Conservation (phyloP, 1,139 yeast genomes). For the Nematodospora anomalae region DNA sequence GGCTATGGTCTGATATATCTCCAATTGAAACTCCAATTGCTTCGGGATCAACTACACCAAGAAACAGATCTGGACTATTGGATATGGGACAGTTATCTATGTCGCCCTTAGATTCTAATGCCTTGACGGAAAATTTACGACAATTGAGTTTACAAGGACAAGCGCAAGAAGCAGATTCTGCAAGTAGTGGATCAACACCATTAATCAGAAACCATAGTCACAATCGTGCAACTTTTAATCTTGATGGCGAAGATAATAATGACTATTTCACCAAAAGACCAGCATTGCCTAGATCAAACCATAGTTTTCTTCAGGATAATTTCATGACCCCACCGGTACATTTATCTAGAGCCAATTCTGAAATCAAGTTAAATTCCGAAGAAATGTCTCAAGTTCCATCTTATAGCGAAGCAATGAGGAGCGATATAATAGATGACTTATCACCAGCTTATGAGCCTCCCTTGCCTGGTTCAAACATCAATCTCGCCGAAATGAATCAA, state of each 20-base stretch:
- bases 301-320: constrained; percentile 14
- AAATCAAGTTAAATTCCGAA: constrained; percentile 16
- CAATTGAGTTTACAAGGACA: constrained; percentile 54
- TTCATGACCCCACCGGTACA: constrained; percentile 52
- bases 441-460: constrained; percentile 67
- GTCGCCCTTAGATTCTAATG: constrained; percentile 44
- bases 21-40: constrained; percentile 55
- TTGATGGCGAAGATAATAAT: constrained; percentile 36
- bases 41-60: constrained; percentile 56
- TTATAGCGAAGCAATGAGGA: constrained; percentile 69
- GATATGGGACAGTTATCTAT: constrained; percentile 40
- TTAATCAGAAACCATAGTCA: constrained; percentile 8
- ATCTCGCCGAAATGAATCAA: constrained; percentile 27
- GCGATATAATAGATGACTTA: constrained; percentile 48
- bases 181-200: constrained; percentile 1
- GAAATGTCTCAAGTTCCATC: constrained; percentile 73
- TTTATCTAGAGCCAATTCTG: constrained; percentile 60
- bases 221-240: constrained; percentile 43
- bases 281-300: constrained; percentile 14
- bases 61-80: constrained; percentile 14
- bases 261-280: constrained; percentile 10
- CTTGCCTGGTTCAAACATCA: constrained; percentile 44
- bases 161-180: constrained; percentile 26
- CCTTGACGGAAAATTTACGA: constrained; percentile 54
- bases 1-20: constrained; percentile 73